Evolutionary conservation across 441 rosid genomes (phyloP).

Genomic region (Erodium chrysanthum): DNA sequence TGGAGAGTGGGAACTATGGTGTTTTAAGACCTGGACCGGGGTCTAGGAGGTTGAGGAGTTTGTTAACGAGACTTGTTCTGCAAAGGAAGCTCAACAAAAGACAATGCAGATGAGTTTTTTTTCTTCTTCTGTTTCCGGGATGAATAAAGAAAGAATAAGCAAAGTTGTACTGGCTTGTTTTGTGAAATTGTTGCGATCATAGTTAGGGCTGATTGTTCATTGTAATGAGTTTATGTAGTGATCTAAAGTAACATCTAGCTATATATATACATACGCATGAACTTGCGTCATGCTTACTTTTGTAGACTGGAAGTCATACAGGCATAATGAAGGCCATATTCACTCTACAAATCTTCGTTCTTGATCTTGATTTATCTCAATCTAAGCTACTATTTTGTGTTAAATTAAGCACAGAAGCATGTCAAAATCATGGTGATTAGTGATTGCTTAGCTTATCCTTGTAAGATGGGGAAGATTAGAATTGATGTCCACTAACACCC

Average conservation of each 20-base stretch:
- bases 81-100: constrained; percentile 41
- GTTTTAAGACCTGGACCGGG: constrained; percentile 59
- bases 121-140: not conserved
- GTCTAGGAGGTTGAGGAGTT: constrained; percentile 50
- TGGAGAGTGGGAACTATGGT: constrained; percentile 28
- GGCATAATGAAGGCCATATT: too few relatives aligned
- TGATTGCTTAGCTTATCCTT: too few relatives aligned
- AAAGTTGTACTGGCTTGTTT: not conserved
- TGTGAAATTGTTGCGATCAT: not conserved
- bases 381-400: too few relatives aligned
- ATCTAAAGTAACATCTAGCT: not conserved
- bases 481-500: too few relatives aligned
- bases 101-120: constrained; percentile 49
- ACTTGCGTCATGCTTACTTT: not conserved
- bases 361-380: too few relatives aligned
- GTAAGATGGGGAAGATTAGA: too few relatives aligned
- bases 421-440: too few relatives aligned
- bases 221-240: not conserved
- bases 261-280: not conserved
- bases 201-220: not conserved
- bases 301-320: too few relatives aligned
- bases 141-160: not conserved
- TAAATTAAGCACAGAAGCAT: too few relatives aligned
- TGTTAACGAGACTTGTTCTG: constrained; percentile 40
- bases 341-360: too few relatives aligned